Base-by-base conservation (phyloP, 331 rosid species). In the Erythrophleum ivorense region DNA sequence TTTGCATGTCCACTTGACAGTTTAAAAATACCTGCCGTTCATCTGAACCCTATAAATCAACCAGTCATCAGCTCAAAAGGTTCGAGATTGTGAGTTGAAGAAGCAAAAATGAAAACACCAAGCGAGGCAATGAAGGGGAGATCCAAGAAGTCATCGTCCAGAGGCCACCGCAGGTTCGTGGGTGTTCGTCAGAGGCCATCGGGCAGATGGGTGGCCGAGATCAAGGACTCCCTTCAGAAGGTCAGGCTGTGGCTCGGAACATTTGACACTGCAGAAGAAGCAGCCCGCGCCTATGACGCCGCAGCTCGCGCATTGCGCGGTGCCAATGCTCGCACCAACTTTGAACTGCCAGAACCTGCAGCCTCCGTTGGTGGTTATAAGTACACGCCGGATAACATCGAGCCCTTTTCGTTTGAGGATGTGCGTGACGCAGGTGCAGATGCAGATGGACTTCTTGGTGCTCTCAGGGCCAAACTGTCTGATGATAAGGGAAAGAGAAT, bases 171-270 rank as follows among this genome's bases (percentile, higher is more conserved):
- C 24, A 84, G 77, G 73, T 91, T 76, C 48, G 92, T 91, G 6
- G 97, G 97, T 4, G 97, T 91, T 62, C 87, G 92, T 3, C 92
- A 90, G 54, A 87, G 92, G 49, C 97, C 97, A 2, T 88, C 94
- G 0, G 97, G 97, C 36, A 87, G 94, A 86, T 91, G 94, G 97
- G 97, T 91, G 24, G 92, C 97, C 1, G 97, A 91, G 90, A 91
- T 90, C 79, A 91, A 91, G 73, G 94, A 91, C 79, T 91, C 97
- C 0, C n/a, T 90, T 40, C 90, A 84, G 16, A 88, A 90, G 59
- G 89, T 91, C 16, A 90, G 97, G 80, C 91, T 88, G 8, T 90
- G 97, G 92, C 97, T 91, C 0, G 94, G 97, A 9, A 90, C 97
- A 12, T 90, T 90, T 14, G 94, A 91, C 84, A 85, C 92, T 0